Conservation (phyloP, 257 asterid species). For the Solanum arcanum region DNA sequence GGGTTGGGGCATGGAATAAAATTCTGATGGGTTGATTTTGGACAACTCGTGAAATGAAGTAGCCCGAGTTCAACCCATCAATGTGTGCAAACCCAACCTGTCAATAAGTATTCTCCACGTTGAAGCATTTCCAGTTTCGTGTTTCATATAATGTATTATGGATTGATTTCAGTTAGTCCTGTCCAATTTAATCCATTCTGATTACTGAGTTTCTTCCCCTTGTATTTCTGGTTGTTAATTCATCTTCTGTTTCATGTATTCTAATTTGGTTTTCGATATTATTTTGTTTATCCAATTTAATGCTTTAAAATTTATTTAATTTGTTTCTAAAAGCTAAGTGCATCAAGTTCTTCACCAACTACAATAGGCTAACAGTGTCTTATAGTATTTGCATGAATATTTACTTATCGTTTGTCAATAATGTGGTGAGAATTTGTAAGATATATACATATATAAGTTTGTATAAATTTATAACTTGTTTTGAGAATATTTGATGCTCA, state of each 20-base stretch:
- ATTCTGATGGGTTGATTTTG: neutral
- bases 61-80: neutral
- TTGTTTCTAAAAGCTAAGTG: neutral
- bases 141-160: neutral
- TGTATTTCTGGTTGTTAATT: neutral
- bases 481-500: neutral
- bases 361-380: neutral
- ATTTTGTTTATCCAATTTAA: neutral
- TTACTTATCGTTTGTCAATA: too few species aligned
- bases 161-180: neutral
- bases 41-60: neutral
- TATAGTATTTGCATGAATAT: neutral
- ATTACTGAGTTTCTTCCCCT: neutral
- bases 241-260: neutral
- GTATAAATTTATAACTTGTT: neutral
- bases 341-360: neutral
- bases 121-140: neutral
- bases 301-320: neutral
- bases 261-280: neutral
- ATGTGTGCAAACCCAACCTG: neutral
- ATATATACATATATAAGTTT: neutral
- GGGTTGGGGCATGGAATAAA: neutral
- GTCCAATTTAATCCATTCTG: neutral
- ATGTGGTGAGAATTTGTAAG: neutral
- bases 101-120: neutral